Conservation (phyloP, 225 moss, liverwort and hornwort species). For the Sphagnum contortum region DNA sequence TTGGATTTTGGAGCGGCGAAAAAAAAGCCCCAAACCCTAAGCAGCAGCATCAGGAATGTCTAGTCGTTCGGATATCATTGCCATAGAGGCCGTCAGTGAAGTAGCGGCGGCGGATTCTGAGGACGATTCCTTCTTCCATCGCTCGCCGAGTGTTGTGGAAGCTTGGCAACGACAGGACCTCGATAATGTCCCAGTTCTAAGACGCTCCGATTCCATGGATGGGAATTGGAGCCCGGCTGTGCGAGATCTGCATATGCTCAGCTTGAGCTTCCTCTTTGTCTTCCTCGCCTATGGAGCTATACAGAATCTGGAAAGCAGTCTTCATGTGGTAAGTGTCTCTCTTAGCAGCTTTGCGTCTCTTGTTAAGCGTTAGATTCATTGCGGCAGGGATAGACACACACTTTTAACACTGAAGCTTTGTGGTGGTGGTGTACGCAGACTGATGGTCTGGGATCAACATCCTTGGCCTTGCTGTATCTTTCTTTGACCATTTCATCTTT, state of each 20-base stretch:
- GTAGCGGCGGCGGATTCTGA: constrained; percentile 23
- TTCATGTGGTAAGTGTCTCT: constrained; percentile 35
- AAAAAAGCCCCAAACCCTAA: not conserved
- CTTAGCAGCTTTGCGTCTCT: not conserved
- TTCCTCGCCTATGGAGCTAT: constrained; percentile 80
- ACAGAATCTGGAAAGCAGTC: constrained; percentile 98
- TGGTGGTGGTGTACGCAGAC: constrained; percentile 31
- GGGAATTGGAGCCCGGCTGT: constrained; percentile 49
- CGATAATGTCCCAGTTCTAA: constrained; percentile 21
- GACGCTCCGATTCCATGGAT: constrained; percentile 31
- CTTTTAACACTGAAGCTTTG: no score
- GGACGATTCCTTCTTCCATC: constrained; percentile 29
- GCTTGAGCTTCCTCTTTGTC: constrained; percentile 72
- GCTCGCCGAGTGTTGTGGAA: constrained; percentile 13
- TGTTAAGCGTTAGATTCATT: no score
- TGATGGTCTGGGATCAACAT: constrained; percentile 74
- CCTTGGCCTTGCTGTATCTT: constrained; percentile 76
- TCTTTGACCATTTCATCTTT: constrained; percentile 71
- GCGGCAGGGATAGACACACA: no score
- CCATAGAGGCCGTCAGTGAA: not conserved
- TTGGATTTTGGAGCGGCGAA: no score
- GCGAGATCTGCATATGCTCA: constrained; percentile 68
- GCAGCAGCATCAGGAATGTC: not conserved
- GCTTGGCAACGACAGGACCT: constrained; percentile 13
- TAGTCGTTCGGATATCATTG: constrained; percentile 1